Evolutionary conservation across 805 yeast species (phyloP).

Genomic region (Groenewaldozyma salmanticensis): DNA sequence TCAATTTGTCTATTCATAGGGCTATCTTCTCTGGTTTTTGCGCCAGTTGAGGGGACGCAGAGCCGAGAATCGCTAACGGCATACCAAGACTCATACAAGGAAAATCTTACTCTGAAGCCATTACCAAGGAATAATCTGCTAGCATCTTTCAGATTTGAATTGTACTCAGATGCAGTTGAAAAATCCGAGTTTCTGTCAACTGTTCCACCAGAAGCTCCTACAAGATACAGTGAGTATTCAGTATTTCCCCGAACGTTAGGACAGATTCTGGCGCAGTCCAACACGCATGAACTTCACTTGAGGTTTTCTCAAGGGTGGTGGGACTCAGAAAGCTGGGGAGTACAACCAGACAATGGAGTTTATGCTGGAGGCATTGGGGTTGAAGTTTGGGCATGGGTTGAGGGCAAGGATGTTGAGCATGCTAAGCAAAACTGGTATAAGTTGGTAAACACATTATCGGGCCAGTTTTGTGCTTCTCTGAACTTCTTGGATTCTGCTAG

Average conservation of each 20-base stretch:
- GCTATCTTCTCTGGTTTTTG: no score
- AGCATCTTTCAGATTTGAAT: conserved; percentile 60
- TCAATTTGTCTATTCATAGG: no score
- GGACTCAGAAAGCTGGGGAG: conserved; percentile 85
- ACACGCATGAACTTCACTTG: conserved; percentile 67
- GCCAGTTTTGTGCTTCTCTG: conserved; percentile 89
- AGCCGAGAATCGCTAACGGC: no score
- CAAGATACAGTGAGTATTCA: conserved; percentile 19
- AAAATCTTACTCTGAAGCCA: conserved; percentile 54
- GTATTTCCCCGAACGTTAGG: conserved; percentile 73
- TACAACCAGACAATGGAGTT: conserved; percentile 60
- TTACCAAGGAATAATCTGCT: conserved; percentile 62
- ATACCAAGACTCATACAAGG: conserved; percentile 43
- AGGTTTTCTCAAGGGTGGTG: conserved; percentile 93
- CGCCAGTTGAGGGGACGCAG: no score
- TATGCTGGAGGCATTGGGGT: conserved; percentile 90
- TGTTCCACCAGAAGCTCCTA: not conserved
- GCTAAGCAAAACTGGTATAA: conserved; percentile 62
- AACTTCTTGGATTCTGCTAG: conserved; percentile 74
- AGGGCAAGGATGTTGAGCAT: conserved; percentile 43
- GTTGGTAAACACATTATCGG: conserved; percentile 69
- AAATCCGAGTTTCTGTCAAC: conserved; percentile 7
- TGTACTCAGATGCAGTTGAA: conserved; percentile 41
- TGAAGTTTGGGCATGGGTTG: conserved; percentile 82
- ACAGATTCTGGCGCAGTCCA: conserved; percentile 58